Base-by-base conservation (phyloP, 1,139 yeast species). In the Magnusiomyces suaveolens region DNA sequence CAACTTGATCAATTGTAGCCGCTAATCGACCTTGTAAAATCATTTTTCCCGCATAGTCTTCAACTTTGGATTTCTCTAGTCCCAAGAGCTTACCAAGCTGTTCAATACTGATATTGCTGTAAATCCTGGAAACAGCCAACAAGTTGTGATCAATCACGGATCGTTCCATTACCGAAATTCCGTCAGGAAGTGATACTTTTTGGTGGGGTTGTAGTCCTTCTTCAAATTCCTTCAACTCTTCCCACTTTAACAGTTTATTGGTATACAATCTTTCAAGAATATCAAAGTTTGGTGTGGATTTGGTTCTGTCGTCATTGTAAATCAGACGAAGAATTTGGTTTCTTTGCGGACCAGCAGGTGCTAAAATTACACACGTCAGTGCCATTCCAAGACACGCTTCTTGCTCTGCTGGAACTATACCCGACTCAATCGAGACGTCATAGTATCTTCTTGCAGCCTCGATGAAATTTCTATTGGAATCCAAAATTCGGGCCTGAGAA, bases 331-430 rank as follows among this genome's bases (percentile, higher is more conserved):
- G 60, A 24, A 67, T 59, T n/a, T 67, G 64, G 6, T 66, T 59
- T n/a, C 72, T 58, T 23, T 62, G 56, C 0, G 72, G 73, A 0
- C 73, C 72, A 0, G 73, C 72, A 1, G 72, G 72, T 10, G 70
- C 64, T 52, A 69, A 60, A 4, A 69, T 60, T 1, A 65, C 64
- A 51, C 72, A 67, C 1, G 64, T 60, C 4, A 67, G 62, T 1
- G 72, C 71, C 16, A 65, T 66, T n/a, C 59, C 57, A n/a, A 69
- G 60, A 55, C 71, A 67, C 3, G 57, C 59, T 32, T 62, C 41
- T 2, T 68, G 58, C 50, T 69, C 72, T 0, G 61, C 65, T 3
- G 61, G 67, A n/a, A 62, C 70, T 20, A 63, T 62, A 8, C 58
- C 56, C 2, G 61, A 48, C 43, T 62, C 64, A 43, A 61, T 59